Base-by-base conservation (phyloP, 2,329 filamentous ascomycete genomes). In the Chaetomium sp. region DNA sequence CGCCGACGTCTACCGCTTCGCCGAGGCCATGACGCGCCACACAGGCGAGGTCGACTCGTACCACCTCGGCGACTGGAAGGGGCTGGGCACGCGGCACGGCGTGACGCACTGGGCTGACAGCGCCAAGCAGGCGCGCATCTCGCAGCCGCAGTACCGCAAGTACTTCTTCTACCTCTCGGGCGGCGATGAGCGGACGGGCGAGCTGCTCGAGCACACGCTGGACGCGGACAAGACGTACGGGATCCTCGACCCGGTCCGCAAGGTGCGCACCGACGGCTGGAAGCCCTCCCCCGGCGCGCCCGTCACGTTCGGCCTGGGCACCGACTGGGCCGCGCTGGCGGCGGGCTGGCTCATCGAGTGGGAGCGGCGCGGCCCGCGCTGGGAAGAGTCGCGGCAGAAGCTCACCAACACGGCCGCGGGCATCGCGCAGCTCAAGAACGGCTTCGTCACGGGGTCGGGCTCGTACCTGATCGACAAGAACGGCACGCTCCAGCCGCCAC, bases 11-110 rank as follows among this genome's bases (percentile, higher is more conserved):
- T 89, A 83, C 69, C 79, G 83, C 0, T 81, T 88, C 55, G 85
- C 85, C 0, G 85, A 88, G 70, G 82, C 84, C 0, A 74, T 86
- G 60, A 83, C 83, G 0, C 78, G 85, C 1, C 86, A 88, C 62
- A 85, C 84, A 0, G 81, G 83, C 0, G 86, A 89, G 62, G 85
- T 88, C 0, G 86, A 89, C 66, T 81, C 85, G 0, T 88, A 89
- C 68, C 86, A 89, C 67, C 71, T 83, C 0, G 86, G 86, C 0
- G 74, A 78, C 9, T 86, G 80, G 74, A 85, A 83, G 63, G 86
- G 85, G 0, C 79, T 89, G 1, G 86, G 86, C 1, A 88, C 86
- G 0, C 79, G 86, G 4, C 86, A 89, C 65, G 85, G 86, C 1
- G 83, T 89, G 0, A 85, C 87, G 72, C 86, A 89, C 68, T 89